Evolutionary conservation across 2,329 filamentous ascomycete species (phyloP).

Genomic region (Fusarium compactum): DNA sequence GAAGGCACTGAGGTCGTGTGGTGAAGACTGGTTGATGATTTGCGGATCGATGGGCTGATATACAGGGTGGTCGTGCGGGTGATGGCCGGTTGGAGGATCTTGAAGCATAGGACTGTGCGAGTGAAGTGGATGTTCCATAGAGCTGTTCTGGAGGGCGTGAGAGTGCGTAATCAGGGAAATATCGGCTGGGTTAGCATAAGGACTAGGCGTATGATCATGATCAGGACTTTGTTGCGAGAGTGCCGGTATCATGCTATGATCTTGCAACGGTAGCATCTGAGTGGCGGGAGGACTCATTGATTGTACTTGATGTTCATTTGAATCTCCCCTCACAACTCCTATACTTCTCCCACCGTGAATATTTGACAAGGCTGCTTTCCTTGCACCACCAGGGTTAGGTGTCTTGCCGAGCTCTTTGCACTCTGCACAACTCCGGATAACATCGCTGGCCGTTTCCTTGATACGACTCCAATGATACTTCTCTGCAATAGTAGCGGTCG

Average conservation of each 20-base stretch:
- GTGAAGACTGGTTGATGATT: constrained; percentile 59
- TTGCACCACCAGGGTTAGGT: constrained; percentile 49
- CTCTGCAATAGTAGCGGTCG: constrained; percentile 91
- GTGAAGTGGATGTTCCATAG: constrained; percentile 46
- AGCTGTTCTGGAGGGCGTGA: constrained; percentile 51
- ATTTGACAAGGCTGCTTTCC: constrained; percentile 32
- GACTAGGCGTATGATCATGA: constrained; percentile 49
- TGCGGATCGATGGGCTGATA: constrained; percentile 72
- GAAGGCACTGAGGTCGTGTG: constrained; percentile 54
- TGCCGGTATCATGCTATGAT: constrained; percentile 46
- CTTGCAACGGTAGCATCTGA: constrained; percentile 49
- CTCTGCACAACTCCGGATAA: constrained; percentile 90
- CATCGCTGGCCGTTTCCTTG: constrained; percentile 95
- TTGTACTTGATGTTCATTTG: constrained; percentile 33
- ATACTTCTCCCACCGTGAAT: constrained; percentile 16
- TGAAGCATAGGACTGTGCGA: constrained; percentile 48
- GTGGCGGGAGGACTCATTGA: constrained; percentile 29
- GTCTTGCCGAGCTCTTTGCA: constrained; percentile 84
- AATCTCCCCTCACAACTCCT: constrained; percentile 8
- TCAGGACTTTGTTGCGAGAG: constrained; percentile 45
- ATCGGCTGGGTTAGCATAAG: constrained; percentile 63
- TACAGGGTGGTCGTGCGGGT: constrained; percentile 46
- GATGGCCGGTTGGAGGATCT: constrained; percentile 48
- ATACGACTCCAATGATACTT: constrained; percentile 98
- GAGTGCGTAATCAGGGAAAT: constrained; percentile 59